Evolutionary conservation across 768 basidiomycete genomes (phyloP), one percentile per base, ranked within the genome.

Genomic region (Lactifluus piperatus): DNA sequence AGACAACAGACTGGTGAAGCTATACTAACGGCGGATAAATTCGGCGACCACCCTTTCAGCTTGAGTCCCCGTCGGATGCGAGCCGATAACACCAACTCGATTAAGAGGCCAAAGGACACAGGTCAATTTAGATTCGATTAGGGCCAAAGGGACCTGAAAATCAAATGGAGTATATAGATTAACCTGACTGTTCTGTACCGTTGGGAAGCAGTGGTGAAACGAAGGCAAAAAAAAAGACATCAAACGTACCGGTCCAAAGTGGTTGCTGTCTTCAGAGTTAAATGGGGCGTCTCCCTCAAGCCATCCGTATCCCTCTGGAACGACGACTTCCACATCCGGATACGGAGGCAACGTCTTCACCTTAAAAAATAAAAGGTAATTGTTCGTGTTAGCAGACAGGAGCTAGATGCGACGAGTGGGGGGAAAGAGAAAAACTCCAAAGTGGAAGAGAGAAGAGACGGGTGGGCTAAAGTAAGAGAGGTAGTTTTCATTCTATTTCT

Each of bases 201-300:
- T n/a, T n/a, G n/a, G n/a, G n/a, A n/a, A n/a, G n/a, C n/a, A n/a
- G n/a, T n/a, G n/a, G n/a, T n/a, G n/a, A n/a, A n/a, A n/a, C n/a
- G n/a, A n/a, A n/a, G n/a, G n/a, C n/a, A n/a, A n/a, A n/a, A n/a
- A n/a, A 22, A 0, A 18, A 1, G 7, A 1, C 1, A 36, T 7
- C 14, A 50, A 29, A 45, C 56, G 18, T 22, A 65, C 64, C 2
- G 64, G 64, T 44, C 64, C 64, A 3, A 65, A 65, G 37, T 59
- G 62, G 50, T 65, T 65, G 39, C 64, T 65, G 29, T 65, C 64
- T 45, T 65, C 64, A n/a, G 64, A 65, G 46, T 65, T 51, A 52
- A 65, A 63, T 5, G 57, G 48, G 3, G 48, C 54, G 27, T 65
- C 64, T 6, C 64, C 64, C 43, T 65, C 64, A 14, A 65, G 29